Evolutionary conservation across 1,139 yeast species (phyloP).

Genomic region (Diutina scorzettiae): DNA sequence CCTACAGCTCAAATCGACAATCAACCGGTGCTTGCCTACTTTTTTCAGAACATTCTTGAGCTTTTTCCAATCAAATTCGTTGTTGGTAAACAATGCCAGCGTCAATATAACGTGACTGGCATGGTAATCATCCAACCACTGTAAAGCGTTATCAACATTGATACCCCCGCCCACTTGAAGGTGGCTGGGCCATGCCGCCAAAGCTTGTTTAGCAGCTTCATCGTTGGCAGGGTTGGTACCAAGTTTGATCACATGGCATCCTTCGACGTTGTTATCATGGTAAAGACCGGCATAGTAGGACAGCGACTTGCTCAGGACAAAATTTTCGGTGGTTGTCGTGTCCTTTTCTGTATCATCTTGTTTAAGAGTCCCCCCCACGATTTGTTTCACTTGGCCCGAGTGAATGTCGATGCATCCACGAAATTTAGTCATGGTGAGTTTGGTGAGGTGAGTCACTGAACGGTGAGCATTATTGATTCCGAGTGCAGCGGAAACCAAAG

Average conservation of each 20-base stretch:
- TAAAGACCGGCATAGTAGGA: conserved; percentile 70
- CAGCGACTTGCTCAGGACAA: conserved; percentile 67
- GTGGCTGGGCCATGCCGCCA: conserved; percentile 57
- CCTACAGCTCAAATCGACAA: conserved; percentile 87
- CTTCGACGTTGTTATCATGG: conserved; percentile 39
- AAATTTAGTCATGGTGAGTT: conserved; percentile 67
- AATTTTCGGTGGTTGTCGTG: conserved; percentile 52
- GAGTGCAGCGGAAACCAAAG: too few relatives aligned
- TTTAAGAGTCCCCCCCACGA: conserved; percentile 82
- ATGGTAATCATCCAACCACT: conserved; percentile 53
- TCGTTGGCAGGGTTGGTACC: conserved; percentile 73
- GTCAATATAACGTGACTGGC: conserved; percentile 89
- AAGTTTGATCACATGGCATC: conserved; percentile 88
- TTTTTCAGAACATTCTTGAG: conserved; percentile 31
- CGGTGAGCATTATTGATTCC: too few relatives aligned
- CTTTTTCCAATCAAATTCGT: conserved; percentile 43
- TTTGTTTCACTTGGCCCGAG: conserved; percentile 89
- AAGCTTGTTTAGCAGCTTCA: conserved; percentile 67
- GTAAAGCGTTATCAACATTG: conserved; percentile 52
- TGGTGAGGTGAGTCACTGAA: too few relatives aligned
- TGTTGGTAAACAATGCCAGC: conserved; percentile 67
- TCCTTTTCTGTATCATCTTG: conserved; percentile 30
- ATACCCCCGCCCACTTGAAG: conserved; percentile 95
- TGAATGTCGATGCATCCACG: conserved; percentile 95
- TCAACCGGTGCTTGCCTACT: conserved; percentile 58